phyloP scores from a whole-genome alignment of 169 alveolate genomes.

The Blepharisma undulans region DNA sequence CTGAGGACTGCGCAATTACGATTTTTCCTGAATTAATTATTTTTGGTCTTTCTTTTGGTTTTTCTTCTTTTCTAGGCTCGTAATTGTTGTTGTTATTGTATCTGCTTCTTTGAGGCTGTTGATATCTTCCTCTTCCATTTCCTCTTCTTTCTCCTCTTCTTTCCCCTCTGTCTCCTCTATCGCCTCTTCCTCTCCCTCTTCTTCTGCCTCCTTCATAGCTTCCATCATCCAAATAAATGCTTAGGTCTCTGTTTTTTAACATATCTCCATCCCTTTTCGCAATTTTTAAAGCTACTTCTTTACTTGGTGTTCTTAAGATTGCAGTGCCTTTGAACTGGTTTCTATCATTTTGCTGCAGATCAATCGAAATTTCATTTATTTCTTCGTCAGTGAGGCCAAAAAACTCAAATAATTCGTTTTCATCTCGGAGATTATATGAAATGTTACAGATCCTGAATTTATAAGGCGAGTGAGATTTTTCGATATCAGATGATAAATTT shows the following conservation, averaged over 20 bases:
- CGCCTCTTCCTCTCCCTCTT: slow-evolving; percentile 21
- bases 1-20: not conserved
- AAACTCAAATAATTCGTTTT: not conserved
- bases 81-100: not conserved
- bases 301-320: not conserved
- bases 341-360: not conserved
- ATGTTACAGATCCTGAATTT: not conserved
- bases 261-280: not conserved
- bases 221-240: not conserved
- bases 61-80: not conserved
- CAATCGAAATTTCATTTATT: not conserved
- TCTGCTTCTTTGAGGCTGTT: not conserved
- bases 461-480: not conserved
- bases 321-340: not conserved
- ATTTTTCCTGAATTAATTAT: not conserved
- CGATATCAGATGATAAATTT: not conserved
- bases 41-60: not conserved
- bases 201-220: not conserved
- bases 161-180: not conserved
- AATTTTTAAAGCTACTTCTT: not conserved
- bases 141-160: not conserved
- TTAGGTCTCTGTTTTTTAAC: not conserved
- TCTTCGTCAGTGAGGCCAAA: slow-evolving; percentile 5
- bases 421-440: not conserved
- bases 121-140: not conserved